Base-by-base conservation (phyloP, 2,329 filamentous ascomycete genomes). In the Sporothrix brunneoviolacea region DNA sequence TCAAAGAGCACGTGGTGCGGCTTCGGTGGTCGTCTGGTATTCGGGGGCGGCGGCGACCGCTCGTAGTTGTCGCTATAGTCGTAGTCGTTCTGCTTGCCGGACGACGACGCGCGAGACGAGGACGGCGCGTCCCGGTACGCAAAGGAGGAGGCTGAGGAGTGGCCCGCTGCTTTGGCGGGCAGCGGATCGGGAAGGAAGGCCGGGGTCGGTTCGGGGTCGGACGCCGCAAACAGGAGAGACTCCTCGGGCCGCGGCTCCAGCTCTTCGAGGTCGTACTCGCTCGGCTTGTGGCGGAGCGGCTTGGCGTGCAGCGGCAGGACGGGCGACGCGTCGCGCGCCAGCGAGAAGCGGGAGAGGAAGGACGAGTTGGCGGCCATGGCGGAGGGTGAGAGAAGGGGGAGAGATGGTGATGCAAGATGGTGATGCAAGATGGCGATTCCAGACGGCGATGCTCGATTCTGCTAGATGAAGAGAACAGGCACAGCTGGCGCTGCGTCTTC, bases 1-100 rank as follows among this genome's bases (percentile, higher is more conserved):
- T 64, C 59, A 51, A 77, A 78, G 39, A 77, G 65, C 3, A 63
- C 53, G 2, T 49, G 51, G 13, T 57, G 57, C 43, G 60, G 66
- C 19, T 22, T 32, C 35, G 19, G 8, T 18, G 35, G 38, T 9
- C 10, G 18, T 28, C 4, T 37, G 16, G 7, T 15, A 40, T 21
- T 36, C 35, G 9, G 21, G 21, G 40, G 36, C 15, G 7, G 32
- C 32, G 32, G 47, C 27, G 38, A 41, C 37, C 22, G 37, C 38
- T 19, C 22, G 22, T 35, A 48, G 16, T 28, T 36, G 24, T 13
- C 46, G 28, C 30, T 30, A 55, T 57, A 57, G 48, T 50, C 56
- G 46, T 52, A 57, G 32, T 47, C 35, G 18, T 38, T 38, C 45
- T 32, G 47, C 43, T 8, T 50, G 39, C 8, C 45, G 12, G 52